Evolutionary conservation across 192 early-diverging fungal genomes (phyloP).

Genomic region (Entrophospora sp.): DNA sequence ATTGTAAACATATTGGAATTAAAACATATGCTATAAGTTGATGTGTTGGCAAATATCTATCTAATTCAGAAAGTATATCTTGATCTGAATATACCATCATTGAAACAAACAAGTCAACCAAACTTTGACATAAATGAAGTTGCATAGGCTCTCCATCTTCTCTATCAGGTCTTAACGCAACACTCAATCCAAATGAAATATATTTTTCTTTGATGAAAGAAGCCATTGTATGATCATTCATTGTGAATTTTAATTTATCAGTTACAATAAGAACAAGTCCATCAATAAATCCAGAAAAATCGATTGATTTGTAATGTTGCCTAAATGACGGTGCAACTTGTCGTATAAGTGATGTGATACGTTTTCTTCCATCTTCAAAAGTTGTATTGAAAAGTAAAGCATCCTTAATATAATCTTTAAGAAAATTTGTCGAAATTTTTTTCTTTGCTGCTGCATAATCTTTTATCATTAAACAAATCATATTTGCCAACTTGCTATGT

Average conservation of each 20-base stretch:
- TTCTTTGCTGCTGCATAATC: slow-evolving; percentile 35
- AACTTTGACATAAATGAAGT: slow-evolving; percentile 28
- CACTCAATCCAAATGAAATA: slow-evolving; percentile 29
- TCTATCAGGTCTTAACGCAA: slow-evolving; percentile 35
- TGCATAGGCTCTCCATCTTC: slow-evolving; percentile 25
- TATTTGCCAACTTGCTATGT: slow-evolving; percentile 39
- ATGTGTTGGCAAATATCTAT: slow-evolving; percentile 32
- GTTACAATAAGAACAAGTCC: slow-evolving; percentile 32
- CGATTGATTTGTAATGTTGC: slow-evolving; percentile 35
- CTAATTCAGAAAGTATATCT: slow-evolving; percentile 38
- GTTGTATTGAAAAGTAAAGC: background rate
- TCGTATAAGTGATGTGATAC: slow-evolving; percentile 17
- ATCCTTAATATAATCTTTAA: slow-evolving; percentile 39
- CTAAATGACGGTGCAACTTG: slow-evolving; percentile 26
- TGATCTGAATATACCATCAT: slow-evolving; percentile 37
- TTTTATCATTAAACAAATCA: slow-evolving; percentile 36
- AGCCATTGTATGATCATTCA: slow-evolving; percentile 26
- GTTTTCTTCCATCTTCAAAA: slow-evolving; percentile 15
- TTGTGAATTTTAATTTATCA: slow-evolving; percentile 25
- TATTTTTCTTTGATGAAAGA: slow-evolving; percentile 33
- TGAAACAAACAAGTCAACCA: slow-evolving; percentile 41
- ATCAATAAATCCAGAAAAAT: slow-evolving; percentile 38
- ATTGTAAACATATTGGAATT: slow-evolving; percentile 42
- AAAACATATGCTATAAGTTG: slow-evolving; percentile 39
- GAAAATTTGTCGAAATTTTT: slow-evolving; percentile 34